phyloP scores from a whole-genome alignment of 345 rosid genomes.

The Rhodomyrtus tomentosa region DNA sequence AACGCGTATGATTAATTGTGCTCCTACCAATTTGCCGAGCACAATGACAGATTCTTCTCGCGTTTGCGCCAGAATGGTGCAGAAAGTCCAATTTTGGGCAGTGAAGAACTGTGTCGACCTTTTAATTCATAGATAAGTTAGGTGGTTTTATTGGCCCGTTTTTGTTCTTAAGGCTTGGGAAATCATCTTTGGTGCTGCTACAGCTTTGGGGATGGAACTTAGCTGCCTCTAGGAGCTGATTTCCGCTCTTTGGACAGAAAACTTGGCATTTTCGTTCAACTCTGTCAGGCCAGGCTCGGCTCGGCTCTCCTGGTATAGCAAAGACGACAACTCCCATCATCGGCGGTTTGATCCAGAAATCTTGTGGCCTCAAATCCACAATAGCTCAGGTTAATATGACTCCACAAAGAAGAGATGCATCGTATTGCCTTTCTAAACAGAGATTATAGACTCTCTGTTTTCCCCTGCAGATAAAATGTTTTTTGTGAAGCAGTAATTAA shows the following conservation, averaged over 20 bases:
- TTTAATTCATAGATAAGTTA: neutral
- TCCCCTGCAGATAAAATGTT: constrained; percentile 34
- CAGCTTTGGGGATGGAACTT: neutral
- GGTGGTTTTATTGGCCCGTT: neutral
- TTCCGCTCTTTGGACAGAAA: neutral
- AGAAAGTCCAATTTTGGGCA: neutral
- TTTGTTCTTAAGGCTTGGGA: neutral
- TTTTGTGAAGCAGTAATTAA: neutral
- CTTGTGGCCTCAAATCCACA: constrained; percentile 56
- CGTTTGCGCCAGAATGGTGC: neutral
- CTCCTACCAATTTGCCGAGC: neutral
- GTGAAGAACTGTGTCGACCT: neutral
- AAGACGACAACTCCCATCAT: constrained; percentile 62
- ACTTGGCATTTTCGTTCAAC: too few relatives aligned
- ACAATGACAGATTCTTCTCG: neutral
- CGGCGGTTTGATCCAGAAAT: constrained; percentile 83
- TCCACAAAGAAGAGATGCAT: constrained; percentile 36
- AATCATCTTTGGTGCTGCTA: too few relatives aligned
- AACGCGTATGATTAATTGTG: neutral
- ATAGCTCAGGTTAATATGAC: neutral
- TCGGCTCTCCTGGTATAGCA: too few relatives aligned
- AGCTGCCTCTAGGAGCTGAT: neutral
- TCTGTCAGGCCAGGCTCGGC: too few relatives aligned
- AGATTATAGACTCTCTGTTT: constrained; percentile 92
- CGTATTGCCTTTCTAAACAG: constrained; percentile 91